Percentiles rank a stretch among this genome's conserved stretches.
Evolutionary conservation across 331 rosid genomes (phyloP).

Genomic region (Dryas integrifolia): DNA sequence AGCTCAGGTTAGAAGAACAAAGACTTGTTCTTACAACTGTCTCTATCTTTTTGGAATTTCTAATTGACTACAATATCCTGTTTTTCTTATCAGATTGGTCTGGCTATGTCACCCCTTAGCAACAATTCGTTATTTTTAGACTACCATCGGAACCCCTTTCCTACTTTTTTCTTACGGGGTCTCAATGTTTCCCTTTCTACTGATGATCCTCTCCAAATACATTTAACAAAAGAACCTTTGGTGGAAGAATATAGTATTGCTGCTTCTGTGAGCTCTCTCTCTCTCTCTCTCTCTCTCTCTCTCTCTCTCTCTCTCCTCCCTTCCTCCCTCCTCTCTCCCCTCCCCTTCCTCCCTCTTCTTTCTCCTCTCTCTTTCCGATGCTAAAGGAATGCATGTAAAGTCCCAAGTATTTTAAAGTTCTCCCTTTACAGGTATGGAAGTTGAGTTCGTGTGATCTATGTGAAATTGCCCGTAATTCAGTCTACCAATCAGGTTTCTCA

Average conservation of each 20-base stretch:
- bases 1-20: conserved; percentile 60
- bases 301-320: neutral
- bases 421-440: conserved; percentile 81
- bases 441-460: conserved; percentile 94
- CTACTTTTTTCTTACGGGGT: conserved; percentile 84
- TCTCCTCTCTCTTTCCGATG: neutral
- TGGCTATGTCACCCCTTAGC: conserved; percentile 99
- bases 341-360: neutral
- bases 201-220: conserved; percentile 99
- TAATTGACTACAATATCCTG: conserved; percentile 21
- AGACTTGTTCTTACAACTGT: conserved; percentile 8
- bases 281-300: conserved; percentile 21
- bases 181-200: conserved; percentile 96
- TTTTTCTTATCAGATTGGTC: conserved; percentile 64
- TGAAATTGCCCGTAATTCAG: conserved; percentile 97
- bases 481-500: conserved; percentile 97
- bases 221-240: conserved; percentile 93
- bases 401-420: neutral
- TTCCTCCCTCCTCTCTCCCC: neutral
- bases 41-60: conserved; percentile 10
- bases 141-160: conserved; percentile 95
- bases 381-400: neutral
- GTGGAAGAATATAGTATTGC: conserved; percentile 99
- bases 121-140: conserved; percentile 92
- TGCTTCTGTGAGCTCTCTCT: conserved; percentile 77